A percentile compares a stretch with the other conserved stretches of the same genome.
phyloP scores from a whole-genome alignment of 2,329 filamentous ascomycete species.

The Penicillium italicum region DNA sequence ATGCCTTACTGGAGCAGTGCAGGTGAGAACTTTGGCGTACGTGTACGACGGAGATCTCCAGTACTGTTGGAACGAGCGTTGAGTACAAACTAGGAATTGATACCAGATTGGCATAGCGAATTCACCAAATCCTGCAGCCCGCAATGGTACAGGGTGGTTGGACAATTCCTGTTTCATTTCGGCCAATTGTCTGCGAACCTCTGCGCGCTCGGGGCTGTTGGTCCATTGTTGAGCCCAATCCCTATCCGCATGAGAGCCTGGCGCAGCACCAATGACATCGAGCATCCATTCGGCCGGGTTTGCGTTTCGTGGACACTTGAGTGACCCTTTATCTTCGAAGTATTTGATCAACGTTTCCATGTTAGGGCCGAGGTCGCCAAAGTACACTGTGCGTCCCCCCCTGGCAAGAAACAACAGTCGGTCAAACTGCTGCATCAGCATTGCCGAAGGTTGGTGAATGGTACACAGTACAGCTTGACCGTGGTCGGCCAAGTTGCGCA shows the following conservation, averaged over 20 bases:
- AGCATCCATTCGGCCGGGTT: constrained; percentile 78
- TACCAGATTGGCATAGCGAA: constrained; percentile 70
- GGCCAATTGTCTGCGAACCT: constrained; percentile 53
- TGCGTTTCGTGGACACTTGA: constrained; percentile 56
- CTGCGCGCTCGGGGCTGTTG: constrained; percentile 53
- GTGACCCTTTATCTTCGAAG: constrained; percentile 63
- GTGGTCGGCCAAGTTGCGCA: constrained; percentile 83
- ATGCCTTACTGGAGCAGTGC: constrained; percentile 61
- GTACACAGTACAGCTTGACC: constrained; percentile 92
- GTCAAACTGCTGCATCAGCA: constrained; percentile 85
- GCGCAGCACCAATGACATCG: constrained; percentile 56
- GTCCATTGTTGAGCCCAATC: constrained; percentile 65
- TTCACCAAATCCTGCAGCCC: constrained; percentile 62
- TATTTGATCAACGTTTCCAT: constrained; percentile 57
- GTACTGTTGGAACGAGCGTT: constrained; percentile 82
- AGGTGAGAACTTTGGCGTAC: constrained; percentile 72
- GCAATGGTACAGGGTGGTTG: constrained; percentile 27
- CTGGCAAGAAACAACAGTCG: constrained; percentile 61
- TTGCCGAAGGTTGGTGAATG: constrained; percentile 91
- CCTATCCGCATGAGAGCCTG: constrained; percentile 59
- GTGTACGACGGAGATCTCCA: constrained; percentile 86
- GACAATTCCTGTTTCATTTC: constrained; percentile 21
- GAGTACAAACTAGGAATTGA: constrained; percentile 64
- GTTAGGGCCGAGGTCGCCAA: constrained; percentile 62
- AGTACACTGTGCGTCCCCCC: constrained; percentile 66